Evolutionary conservation across 495 filamentous ascomycete genomes (phyloP).

Genomic region (Hypomontagnella submonticulosa): DNA sequence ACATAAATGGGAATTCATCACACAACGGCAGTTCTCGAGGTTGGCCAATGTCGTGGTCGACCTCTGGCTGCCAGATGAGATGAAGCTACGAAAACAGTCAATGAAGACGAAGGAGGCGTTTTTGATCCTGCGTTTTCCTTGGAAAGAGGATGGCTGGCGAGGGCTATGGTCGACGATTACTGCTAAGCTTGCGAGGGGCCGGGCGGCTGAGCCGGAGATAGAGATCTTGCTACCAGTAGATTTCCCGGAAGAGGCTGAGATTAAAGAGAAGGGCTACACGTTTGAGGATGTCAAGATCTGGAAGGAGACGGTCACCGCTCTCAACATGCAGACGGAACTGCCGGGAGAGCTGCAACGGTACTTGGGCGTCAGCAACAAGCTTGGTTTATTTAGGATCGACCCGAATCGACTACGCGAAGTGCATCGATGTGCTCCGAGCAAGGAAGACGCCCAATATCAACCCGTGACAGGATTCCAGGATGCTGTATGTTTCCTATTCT

Average conservation of each 20-base stretch:
- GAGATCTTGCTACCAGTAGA: slow-evolving; percentile 73
- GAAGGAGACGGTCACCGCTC: slow-evolving; percentile 74
- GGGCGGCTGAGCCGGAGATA: slow-evolving; percentile 57
- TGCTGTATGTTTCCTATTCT: slow-evolving; percentile 62
- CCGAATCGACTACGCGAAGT: slow-evolving; percentile 71
- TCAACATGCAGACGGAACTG: slow-evolving; percentile 66
- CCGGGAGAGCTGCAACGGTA: slow-evolving; percentile 65
- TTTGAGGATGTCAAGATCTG: slow-evolving; percentile 78
- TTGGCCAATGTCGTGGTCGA: slow-evolving; percentile 80
- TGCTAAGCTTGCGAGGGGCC: slow-evolving; percentile 58
- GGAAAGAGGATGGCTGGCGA: slow-evolving; percentile 57
- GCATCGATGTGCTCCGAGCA: slow-evolving; percentile 77
- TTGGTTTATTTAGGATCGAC: slow-evolving; percentile 79
- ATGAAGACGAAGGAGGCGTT: slow-evolving; percentile 63
- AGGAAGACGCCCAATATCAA: slow-evolving; percentile 76
- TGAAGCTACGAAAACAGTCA: slow-evolving; percentile 56
- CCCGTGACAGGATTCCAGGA: slow-evolving; percentile 84
- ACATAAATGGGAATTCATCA: slow-evolving; percentile 80
- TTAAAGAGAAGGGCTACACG: slow-evolving; percentile 65
- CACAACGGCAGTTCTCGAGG: slow-evolving; percentile 76
- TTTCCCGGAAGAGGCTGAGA: slow-evolving; percentile 64
- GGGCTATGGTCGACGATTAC: slow-evolving; percentile 53
- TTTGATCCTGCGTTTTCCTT: slow-evolving; percentile 71
- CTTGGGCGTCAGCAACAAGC: slow-evolving; percentile 69
- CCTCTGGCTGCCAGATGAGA: slow-evolving; percentile 80